Conservation (phyloP, 495 filamentous ascomycete genomes). For the Penicillium coffeae region DNA sequence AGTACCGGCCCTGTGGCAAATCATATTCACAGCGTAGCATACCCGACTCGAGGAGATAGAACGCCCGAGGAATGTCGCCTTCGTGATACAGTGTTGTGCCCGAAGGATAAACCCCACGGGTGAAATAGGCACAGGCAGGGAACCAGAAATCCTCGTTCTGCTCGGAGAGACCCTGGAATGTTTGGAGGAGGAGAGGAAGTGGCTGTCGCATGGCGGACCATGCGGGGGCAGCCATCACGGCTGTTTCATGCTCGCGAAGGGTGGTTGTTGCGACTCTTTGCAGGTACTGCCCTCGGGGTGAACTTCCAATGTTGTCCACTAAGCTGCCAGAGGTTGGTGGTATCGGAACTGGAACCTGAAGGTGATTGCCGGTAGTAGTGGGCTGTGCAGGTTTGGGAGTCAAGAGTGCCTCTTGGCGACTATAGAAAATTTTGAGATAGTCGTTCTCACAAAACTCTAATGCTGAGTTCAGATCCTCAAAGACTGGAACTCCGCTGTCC, state of each 20-base stretch:
- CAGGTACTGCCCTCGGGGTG: conserved; percentile 73
- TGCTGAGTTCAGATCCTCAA: conserved; percentile 86
- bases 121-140: conserved; percentile 67
- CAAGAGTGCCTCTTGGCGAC: conserved; percentile 38
- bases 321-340: conserved; percentile 15
- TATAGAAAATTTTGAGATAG: conserved; percentile 81
- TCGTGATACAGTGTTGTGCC: conserved; percentile 73
- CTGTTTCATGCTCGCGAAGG: conserved; percentile 59
- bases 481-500: conserved; percentile 66
- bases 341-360: conserved; percentile 51
- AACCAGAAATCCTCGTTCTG: conserved; percentile 95
- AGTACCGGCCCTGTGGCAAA: conserved; percentile 80
- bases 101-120: conserved; percentile 56
- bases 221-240: conserved; percentile 41
- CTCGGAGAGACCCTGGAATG: conserved; percentile 75
- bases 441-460: conserved; percentile 95
- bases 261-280: conserved; percentile 73
- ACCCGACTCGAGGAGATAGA: conserved; percentile 88
- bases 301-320: conserved; percentile 57
- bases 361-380: conserved; percentile 11
- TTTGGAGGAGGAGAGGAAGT: conserved; percentile 84
- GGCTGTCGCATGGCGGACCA: conserved; percentile 88
- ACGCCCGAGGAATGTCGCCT: conserved; percentile 66
- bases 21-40: conserved; percentile 88
- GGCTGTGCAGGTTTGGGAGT: conserved; percentile 13